Percentiles rank a stretch among this genome's conserved stretches.
Evolutionary conservation across 2,329 filamentous ascomycete species (phyloP).

Genomic region (Bipolaris victoriae): DNA sequence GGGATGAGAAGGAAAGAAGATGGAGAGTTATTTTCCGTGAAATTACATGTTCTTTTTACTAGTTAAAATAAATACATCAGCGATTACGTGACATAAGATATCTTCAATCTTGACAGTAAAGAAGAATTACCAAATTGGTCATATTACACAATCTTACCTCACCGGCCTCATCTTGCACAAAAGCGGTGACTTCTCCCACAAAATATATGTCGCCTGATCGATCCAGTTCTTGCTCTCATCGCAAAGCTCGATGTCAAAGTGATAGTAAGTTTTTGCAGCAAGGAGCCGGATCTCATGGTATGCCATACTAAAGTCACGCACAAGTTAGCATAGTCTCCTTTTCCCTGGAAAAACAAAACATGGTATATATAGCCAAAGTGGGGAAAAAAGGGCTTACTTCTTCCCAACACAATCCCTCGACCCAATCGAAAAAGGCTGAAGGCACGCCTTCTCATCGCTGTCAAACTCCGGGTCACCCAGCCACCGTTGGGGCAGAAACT

Average conservation of each 20-base stretch:
- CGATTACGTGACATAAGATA: no score
- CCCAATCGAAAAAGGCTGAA: conserved; percentile 55
- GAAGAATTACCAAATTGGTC: background rate
- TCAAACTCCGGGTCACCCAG: conserved; percentile 32
- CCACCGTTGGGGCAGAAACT: conserved; percentile 54
- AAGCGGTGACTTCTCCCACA: conserved; percentile 49
- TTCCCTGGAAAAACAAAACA: no score
- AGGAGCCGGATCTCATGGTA: conserved; percentile 53
- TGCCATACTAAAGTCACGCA: conserved; percentile 34
- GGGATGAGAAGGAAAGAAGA: background rate
- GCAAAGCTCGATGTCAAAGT: conserved; percentile 49
- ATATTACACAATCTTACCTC: background rate
- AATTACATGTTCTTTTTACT: no score
- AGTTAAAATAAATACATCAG: no score
- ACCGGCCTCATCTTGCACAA: conserved; percentile 39
- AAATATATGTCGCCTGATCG: conserved; percentile 41
- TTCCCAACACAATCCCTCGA: conserved; percentile 49
- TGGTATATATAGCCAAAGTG: background rate
- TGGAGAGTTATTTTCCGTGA: no score
- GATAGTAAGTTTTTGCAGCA: conserved; percentile 46
- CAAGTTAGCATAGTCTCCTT: conserved; percentile 9
- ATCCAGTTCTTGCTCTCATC: conserved; percentile 40
- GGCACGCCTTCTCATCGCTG: conserved; percentile 40
- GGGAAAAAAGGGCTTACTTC: conserved; percentile 35
- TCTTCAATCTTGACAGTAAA: no score